Conservation (phyloP, 805 yeast genomes). For the Grigorovia transvaalensis region DNA sequence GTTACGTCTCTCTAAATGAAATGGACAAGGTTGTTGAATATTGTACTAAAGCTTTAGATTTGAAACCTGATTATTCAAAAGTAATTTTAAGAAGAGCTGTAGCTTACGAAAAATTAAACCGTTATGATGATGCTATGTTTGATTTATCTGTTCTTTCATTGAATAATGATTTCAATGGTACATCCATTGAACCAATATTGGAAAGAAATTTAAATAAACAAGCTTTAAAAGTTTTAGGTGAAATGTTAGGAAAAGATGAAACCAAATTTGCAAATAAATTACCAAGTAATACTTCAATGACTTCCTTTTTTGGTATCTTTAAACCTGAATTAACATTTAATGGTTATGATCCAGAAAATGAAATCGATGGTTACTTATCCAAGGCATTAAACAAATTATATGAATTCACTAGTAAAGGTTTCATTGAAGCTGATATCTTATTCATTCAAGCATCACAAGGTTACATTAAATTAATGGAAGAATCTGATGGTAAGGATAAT, state of each 20-base stretch:
- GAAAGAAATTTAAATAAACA: constrained; percentile 80
- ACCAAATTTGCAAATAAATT: constrained; percentile 32
- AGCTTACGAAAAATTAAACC: constrained; percentile 75
- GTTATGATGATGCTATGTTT: constrained; percentile 75
- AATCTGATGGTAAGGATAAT: constrained; percentile 18
- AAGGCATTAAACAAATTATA: constrained; percentile 52
- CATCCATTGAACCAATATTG: constrained; percentile 65
- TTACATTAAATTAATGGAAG: constrained; percentile 21
- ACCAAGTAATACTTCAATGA: constrained; percentile 75
- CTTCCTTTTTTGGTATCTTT: constrained; percentile 86
- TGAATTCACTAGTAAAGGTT: constrained; percentile 33
- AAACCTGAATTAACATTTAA: constrained; percentile 41
- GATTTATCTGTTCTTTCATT: constrained; percentile 86
- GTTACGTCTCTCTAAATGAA: constrained; percentile 73
- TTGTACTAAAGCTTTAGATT: constrained; percentile 72
- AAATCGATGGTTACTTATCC: constrained; percentile 54
- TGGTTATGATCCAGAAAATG: constrained; percentile 39
- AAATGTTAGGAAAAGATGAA: constrained; percentile 25
- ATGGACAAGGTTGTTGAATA: constrained; percentile 80
- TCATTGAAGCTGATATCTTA: constrained; percentile 29
- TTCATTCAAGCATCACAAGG: constrained; percentile 50
- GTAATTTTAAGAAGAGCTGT: constrained; percentile 89
- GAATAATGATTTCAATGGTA: constrained; percentile 72
- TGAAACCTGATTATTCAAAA: constrained; percentile 85
- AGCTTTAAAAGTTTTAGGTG: constrained; percentile 62